phyloP scores from a whole-genome alignment of 2,329 filamentous ascomycete genomes.

The Pleomassaria siparia region DNA sequence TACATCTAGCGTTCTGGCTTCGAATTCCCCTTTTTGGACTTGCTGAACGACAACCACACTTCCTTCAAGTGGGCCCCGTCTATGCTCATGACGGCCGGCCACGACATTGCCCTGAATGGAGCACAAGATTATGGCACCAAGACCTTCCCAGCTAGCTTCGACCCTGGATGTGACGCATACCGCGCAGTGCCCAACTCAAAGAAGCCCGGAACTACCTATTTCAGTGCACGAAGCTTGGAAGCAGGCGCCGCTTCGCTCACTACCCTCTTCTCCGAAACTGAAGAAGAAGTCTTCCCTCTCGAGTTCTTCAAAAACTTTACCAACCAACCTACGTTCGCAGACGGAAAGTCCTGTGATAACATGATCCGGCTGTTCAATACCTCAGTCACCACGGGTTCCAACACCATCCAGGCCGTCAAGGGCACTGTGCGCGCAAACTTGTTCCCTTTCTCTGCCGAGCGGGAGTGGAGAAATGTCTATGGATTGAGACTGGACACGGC shows the following conservation, averaged over 20 bases:
- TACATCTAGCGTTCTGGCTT: slow-evolving; percentile 50
- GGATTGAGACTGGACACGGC: slow-evolving; percentile 42
- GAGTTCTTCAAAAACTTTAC: slow-evolving; percentile 54
- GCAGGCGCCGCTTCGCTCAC: slow-evolving; percentile 21
- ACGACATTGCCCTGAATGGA: slow-evolving; percentile 49
- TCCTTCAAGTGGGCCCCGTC: slow-evolving; percentile 55
- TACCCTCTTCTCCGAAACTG: slow-evolving; percentile 16
- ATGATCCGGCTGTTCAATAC: slow-evolving; percentile 52
- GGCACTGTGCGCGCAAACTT: slow-evolving; percentile 35
- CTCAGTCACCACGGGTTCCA: slow-evolving; percentile 38
- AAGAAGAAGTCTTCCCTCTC: slow-evolving; percentile 40
- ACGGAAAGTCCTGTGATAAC: slow-evolving; percentile 47
- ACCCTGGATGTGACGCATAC: slow-evolving; percentile 56
- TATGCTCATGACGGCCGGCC: slow-evolving; percentile 50
- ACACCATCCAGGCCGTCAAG: slow-evolving; percentile 35
- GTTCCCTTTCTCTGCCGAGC: slow-evolving; percentile 32
- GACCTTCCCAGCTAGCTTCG: slow-evolving; percentile 47
- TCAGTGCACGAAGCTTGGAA: slow-evolving; percentile 18
- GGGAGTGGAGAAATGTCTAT: slow-evolving; percentile 32
- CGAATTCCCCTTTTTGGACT: slow-evolving; percentile 59
- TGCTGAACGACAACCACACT: slow-evolving; percentile 53
- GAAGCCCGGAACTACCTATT: slow-evolving; percentile 23
- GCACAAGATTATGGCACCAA: slow-evolving; percentile 51
- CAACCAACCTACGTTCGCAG: slow-evolving; percentile 55
- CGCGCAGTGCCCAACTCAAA: slow-evolving; percentile 23